A percentile compares a stretch with the other conserved stretches of the same genome.
These are phyloP conservation scores for Penicillium psychrosexuale DNA, from an alignment of 2,329 filamentous ascomycete genomes.

Conservation along the genomic window DNA sequence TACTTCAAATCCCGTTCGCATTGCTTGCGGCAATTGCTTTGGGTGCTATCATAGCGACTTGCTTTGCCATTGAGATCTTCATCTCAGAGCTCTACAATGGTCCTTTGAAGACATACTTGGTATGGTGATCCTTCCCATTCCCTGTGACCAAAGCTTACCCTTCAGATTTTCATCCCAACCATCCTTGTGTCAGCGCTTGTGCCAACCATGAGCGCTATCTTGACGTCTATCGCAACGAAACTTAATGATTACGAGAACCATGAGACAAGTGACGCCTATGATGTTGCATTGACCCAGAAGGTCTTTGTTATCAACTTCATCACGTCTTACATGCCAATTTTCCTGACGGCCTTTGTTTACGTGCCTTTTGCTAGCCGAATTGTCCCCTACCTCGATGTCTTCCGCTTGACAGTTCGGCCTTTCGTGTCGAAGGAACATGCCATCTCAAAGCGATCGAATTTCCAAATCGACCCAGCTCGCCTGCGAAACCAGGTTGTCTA, in stretches of 20 bases:
- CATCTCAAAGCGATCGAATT: slow-evolving; percentile 56
- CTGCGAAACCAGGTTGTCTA: slow-evolving; percentile 93
- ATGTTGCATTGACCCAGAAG: slow-evolving; percentile 83
- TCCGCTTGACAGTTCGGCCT: slow-evolving; percentile 70
- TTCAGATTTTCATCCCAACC: slow-evolving; percentile 80
- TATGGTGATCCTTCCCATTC: slow-evolving; percentile 43
- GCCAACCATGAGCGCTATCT: slow-evolving; percentile 73
- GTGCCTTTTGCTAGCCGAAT: slow-evolving; percentile 85
- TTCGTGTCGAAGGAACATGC: slow-evolving; percentile 74
- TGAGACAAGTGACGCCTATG: slow-evolving; percentile 78
- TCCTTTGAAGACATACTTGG: slow-evolving; percentile 80
- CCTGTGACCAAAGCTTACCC: slow-evolving; percentile 5
- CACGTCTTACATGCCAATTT: slow-evolving; percentile 86
- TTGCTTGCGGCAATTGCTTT: slow-evolving; percentile 69
- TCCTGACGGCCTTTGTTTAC: slow-evolving; percentile 91
- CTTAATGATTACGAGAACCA: slow-evolving; percentile 91
- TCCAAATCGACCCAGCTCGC: slow-evolving; percentile 78
- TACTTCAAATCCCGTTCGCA: slow-evolving; percentile 86
- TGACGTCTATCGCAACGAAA: slow-evolving; percentile 74
- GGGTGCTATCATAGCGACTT: slow-evolving; percentile 81
- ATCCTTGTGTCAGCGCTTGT: slow-evolving; percentile 77
- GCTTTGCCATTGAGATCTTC: slow-evolving; percentile 95
- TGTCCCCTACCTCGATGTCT: slow-evolving; percentile 84
- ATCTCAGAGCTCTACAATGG: slow-evolving; percentile 93
- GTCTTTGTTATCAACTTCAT: slow-evolving; percentile 98